Conservation (phyloP, 192 early-diverging fungal species). For the Coemansia sp. region DNA sequence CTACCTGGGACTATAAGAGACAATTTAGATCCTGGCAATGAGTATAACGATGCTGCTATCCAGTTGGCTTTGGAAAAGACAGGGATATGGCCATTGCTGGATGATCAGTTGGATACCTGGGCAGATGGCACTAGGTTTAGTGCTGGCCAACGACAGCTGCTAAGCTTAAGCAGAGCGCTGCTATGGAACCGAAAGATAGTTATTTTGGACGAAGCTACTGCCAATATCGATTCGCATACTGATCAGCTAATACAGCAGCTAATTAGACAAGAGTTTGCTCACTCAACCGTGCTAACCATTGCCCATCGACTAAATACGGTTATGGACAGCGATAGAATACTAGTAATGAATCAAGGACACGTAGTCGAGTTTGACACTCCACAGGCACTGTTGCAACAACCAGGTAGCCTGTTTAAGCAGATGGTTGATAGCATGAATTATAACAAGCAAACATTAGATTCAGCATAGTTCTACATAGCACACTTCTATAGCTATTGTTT, state of each 20-base stretch:
- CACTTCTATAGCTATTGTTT: background rate
- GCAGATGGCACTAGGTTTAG: slow-evolving; percentile 19
- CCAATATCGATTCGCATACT: slow-evolving; percentile 58
- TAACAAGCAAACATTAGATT: background rate
- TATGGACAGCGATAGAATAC: slow-evolving; percentile 4
- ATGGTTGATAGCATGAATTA: slow-evolving; percentile 14
- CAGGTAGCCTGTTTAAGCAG: slow-evolving; percentile 6
- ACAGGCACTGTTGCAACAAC: background rate
- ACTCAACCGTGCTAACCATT: slow-evolving; percentile 6
- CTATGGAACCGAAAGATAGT: slow-evolving; percentile 36
- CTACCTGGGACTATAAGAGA: slow-evolving; percentile 66
- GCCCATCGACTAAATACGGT: slow-evolving; percentile 2
- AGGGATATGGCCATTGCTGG: slow-evolving; percentile 3
- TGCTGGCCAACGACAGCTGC: slow-evolving; percentile 57
- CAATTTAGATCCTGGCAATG: slow-evolving; percentile 65
- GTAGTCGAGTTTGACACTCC: slow-evolving; percentile 7
- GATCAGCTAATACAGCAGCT: slow-evolving; percentile 57
- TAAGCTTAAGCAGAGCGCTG: slow-evolving; percentile 59
- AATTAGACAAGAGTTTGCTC: background rate
- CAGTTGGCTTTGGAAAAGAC: slow-evolving; percentile 60
- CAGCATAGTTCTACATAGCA: background rate
- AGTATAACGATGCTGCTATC: slow-evolving; percentile 59
- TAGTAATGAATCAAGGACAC: slow-evolving; percentile 1
- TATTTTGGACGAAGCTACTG: slow-evolving; percentile 60
- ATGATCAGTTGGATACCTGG: slow-evolving; percentile 8